A percentile compares a stretch with the other conserved stretches of the same genome.
Evolutionary conservation across 331 rosid species (phyloP).

Genomic region (Rhamnella rubrinervis): DNA sequence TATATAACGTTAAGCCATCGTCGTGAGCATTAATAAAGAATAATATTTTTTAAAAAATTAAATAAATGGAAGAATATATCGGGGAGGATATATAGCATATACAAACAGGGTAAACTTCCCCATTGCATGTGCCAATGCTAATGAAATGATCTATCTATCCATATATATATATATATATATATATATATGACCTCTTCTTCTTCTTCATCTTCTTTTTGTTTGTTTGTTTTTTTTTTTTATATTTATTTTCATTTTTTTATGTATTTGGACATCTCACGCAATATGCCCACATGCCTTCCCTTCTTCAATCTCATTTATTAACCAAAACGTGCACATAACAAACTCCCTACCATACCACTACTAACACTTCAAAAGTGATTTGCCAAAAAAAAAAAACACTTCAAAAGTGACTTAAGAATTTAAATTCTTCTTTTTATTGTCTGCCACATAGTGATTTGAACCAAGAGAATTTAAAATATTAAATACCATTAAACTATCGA

Average conservation of each 20-base stretch:
- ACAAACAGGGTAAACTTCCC: slow-evolving; percentile 33
- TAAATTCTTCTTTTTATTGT: no score
- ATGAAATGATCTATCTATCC: slow-evolving; percentile 21
- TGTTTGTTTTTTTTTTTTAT: slow-evolving; percentile 7
- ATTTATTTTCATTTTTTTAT: not conserved
- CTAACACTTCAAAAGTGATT: no score
- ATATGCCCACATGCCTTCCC: slow-evolving; percentile 50
- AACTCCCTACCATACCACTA: slow-evolving; percentile 25
- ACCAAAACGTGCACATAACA: slow-evolving; percentile 71
- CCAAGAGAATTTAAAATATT: no score
- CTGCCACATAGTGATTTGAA: no score
- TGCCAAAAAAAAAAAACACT: no score
- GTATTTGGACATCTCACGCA: slow-evolving; percentile 64
- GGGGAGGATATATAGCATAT: slow-evolving; percentile 26
- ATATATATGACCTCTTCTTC: no score
- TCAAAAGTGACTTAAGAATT: no score
- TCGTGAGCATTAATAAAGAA: slow-evolving; percentile 10
- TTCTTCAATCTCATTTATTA: slow-evolving; percentile 33
- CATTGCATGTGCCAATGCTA: slow-evolving; percentile 51
- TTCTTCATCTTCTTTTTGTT: no score
- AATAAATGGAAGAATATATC: slow-evolving; percentile 20
- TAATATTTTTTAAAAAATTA: not conserved
- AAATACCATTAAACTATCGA: no score
- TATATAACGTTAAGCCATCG: not conserved
- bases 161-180: no score